Base-by-base conservation (phyloP, 305 asterid genomes). In the Fraxinus latifolia region DNA sequence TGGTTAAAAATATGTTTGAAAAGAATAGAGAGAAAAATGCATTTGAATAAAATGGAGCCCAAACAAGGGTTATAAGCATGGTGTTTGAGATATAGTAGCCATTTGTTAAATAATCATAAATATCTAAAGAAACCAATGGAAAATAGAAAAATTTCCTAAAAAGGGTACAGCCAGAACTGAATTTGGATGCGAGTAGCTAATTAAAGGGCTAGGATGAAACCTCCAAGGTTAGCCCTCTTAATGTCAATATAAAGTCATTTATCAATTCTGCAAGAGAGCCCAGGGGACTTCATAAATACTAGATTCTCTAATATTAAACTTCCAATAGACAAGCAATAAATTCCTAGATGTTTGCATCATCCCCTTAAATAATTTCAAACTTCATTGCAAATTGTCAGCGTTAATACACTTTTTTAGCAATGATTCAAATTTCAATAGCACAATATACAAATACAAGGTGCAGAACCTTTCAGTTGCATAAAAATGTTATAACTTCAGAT, bases 381-480 rank as follows among this genome's bases (percentile, higher is more conserved):
- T 60, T 60, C 7, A 60, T 21, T 17, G 70, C 14, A 21, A 19
- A 53, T 53, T 53, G 62, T 7, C 70, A 0, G 7, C 7, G 31
- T 21, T 60, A 23, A 21, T n/a, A 60, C 70, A 14, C 4, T 7
- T 75, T 75, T 39, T 27, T 67, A 70, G 44, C 79, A 44, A 78
- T 65, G 44, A 37, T 79, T 83, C 74, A 44, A 25, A 81, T 67
- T 21, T 31, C 71, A 80, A 77, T 72, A 58, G 37, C 85, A 72
- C 23, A 73, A 77, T 37, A 58, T 17, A 84, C 17, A 11, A 34
- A 58, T 79, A 76, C 47, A 74, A 25, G 60, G 74, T 39, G 44
- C n/a, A 32, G 68, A 34, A 5, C 58, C 53, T 50, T 72, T n/a
- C 81, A 34, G 29, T 34, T 55, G 74, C 80, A 71, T 33, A 55